phyloP scores from a whole-genome alignment of 768 basidiomycete genomes.

The Xanthoconium stramineum region DNA sequence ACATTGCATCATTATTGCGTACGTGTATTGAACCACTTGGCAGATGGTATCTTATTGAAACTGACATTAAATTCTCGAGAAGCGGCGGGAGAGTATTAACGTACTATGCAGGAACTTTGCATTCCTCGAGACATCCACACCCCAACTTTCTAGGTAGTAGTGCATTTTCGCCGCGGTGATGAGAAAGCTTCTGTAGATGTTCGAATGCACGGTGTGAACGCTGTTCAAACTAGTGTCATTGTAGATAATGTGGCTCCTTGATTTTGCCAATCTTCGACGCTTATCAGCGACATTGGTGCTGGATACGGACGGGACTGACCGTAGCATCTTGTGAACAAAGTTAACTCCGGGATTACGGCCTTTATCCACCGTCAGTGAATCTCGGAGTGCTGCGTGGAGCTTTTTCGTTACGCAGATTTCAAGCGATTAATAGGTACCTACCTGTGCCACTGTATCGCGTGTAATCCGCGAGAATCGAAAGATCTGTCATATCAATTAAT shows the following conservation, averaged over 20 bases:
- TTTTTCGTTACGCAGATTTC: background rate
- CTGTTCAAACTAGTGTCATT: conserved; percentile 72
- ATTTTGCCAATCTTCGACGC: conserved; percentile 57
- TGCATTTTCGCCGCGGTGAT: conserved; percentile 86
- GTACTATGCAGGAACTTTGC: conserved; percentile 54
- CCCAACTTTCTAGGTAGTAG: conserved; percentile 69
- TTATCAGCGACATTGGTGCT: conserved; percentile 2
- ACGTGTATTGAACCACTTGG: conserved; percentile 57
- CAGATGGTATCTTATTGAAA: conserved; percentile 53
- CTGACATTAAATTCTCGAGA: background rate
- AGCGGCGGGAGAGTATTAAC: conserved; percentile 15
- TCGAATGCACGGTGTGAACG: conserved; percentile 58
- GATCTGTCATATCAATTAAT: conserved; percentile 66
- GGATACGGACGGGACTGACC: conserved; percentile 41
- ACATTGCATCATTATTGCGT: conserved; percentile 49
- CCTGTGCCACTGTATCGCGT: conserved; percentile 60
- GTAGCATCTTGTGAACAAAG: conserved; percentile 73
- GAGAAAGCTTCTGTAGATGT: conserved; percentile 85
- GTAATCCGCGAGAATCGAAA: conserved; percentile 82
- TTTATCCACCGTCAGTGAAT: conserved; percentile 69
- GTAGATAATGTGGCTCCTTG: conserved; percentile 77
- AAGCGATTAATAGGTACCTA: conserved; percentile 30
- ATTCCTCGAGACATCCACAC: conserved; percentile 41
- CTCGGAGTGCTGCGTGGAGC: conserved; percentile 48
- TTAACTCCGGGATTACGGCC: conserved; percentile 60